Percentiles rank a stretch among this genome's conserved stretches.
Evolutionary conservation across 768 basidiomycete species (phyloP).

Genomic region (Podaxis sp.): DNA sequence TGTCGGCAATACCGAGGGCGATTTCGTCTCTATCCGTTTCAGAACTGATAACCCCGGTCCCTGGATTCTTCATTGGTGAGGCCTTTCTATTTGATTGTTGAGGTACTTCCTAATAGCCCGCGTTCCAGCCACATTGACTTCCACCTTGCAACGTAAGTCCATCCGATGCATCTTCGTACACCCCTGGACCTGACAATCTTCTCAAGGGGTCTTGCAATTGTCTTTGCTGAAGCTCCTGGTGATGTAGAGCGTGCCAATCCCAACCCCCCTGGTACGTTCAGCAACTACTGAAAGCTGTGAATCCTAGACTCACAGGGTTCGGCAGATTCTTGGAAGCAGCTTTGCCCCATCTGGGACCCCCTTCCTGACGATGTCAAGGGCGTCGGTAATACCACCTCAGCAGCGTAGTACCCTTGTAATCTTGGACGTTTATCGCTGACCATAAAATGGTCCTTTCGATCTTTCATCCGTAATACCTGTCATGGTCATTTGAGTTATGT

Average conservation of each 20-base stretch:
- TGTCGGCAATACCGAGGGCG: slow-evolving; percentile 33
- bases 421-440: neutral
- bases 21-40: slow-evolving; percentile 58
- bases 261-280: slow-evolving; percentile 10
- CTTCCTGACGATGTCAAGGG: neutral
- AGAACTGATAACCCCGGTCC: slow-evolving; percentile 66
- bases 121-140: slow-evolving; percentile 35
- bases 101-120: neutral
- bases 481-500: no score
- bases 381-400: neutral
- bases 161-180: neutral
- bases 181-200: neutral
- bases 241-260: slow-evolving; percentile 1
- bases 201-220: slow-evolving; percentile 18
- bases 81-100: neutral
- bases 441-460: neutral
- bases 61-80: slow-evolving; percentile 49
- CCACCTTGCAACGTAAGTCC: slow-evolving; percentile 31
- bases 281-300: neutral
- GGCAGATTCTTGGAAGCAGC: neutral
- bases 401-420: neutral
- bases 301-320: neutral
- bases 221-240: slow-evolving; percentile 19
- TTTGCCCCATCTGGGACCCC: neutral
- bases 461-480: no score